A percentile compares a stretch with the other conserved stretches of the same genome.
These are phyloP conservation scores for Leonotis leonurus DNA, from an alignment of 257 asterid genomes.

Conservation along the genomic window DNA sequence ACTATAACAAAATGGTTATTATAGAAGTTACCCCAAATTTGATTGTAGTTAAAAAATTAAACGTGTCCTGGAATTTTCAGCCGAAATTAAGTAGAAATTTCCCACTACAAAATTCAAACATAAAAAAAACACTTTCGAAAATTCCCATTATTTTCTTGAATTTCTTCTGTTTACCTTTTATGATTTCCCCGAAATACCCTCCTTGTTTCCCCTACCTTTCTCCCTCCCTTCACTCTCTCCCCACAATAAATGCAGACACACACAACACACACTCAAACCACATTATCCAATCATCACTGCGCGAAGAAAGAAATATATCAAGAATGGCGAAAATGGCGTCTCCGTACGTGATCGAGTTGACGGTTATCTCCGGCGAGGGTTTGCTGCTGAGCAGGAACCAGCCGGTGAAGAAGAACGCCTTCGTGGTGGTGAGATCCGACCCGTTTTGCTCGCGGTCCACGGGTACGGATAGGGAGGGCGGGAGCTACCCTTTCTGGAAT, in stretches of 20 bases:
- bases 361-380: conserved; percentile 37
- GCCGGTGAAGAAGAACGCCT: conserved; percentile 28
- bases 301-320: background rate
- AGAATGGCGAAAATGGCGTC: background rate
- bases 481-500: conserved; percentile 56
- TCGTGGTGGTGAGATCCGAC: conserved; percentile 28
- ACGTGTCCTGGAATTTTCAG: too few relatives aligned
- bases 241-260: background rate
- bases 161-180: too few relatives aligned
- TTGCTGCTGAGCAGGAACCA: conserved; percentile 14
- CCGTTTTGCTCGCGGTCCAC: conserved; percentile 30
- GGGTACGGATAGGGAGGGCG: conserved; percentile 38
- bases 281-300: background rate
- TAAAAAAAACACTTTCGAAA: background rate
- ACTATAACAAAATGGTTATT: too few relatives aligned
- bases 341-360: conserved; percentile 27
- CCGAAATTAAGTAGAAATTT: background rate
- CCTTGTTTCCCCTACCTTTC: conserved; percentile 18
- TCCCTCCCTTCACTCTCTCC: background rate
- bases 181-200: conserved; percentile 29
- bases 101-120: background rate
- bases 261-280: background rate
- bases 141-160: too few relatives aligned
- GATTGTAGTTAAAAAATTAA: too few relatives aligned
- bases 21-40: too few relatives aligned